Conservation (phyloP, 192 early-diverging fungal species). For the Cladochytrium replicatum region DNA sequence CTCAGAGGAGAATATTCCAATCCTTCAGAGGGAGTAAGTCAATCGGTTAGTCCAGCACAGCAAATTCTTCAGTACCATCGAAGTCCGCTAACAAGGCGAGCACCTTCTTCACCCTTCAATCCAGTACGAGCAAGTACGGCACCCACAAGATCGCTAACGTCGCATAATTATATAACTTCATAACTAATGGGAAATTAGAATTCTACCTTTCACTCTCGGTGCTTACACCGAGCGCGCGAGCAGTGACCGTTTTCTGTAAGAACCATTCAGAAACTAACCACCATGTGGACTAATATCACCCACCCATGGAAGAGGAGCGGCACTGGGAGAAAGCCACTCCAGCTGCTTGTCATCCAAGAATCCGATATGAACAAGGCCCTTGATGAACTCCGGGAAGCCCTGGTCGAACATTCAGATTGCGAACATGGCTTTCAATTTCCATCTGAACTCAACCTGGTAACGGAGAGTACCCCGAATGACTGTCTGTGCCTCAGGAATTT, state of each 20-base stretch:
- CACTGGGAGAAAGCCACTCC: conserved; percentile 41
- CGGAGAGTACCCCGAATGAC: conserved; percentile 90
- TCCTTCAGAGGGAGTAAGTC: conserved; percentile 47
- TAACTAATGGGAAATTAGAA: conserved; percentile 8
- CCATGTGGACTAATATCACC: too few relatives aligned
- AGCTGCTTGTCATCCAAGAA: conserved; percentile 72
- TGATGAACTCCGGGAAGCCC: conserved; percentile 94
- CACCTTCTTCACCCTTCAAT: conserved; percentile 17
- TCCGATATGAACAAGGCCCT: conserved; percentile 86
- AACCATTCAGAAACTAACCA: background rate
- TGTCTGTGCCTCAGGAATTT: conserved; percentile 82
- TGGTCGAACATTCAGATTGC: conserved; percentile 21
- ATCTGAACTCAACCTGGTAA: too few relatives aligned
- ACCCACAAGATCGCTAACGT: conserved; percentile 8
- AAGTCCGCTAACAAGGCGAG: conserved; percentile 23
- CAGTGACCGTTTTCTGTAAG: conserved; percentile 51
- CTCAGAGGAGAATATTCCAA: conserved; percentile 75
- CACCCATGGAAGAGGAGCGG: conserved; percentile 54
- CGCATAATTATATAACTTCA: too few relatives aligned
- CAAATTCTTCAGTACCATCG: too few relatives aligned
- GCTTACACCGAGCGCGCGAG: conserved; percentile 38
- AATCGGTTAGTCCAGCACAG: too few relatives aligned
- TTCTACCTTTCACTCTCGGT: conserved; percentile 34
- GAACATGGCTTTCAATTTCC: too few relatives aligned
- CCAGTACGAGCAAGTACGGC: conserved; percentile 12